Percentiles rank a stretch among this genome's conserved stretches.
Evolutionary conservation across 495 filamentous ascomycete species (phyloP).

Genomic region (Trichocladium antarcticum): DNA sequence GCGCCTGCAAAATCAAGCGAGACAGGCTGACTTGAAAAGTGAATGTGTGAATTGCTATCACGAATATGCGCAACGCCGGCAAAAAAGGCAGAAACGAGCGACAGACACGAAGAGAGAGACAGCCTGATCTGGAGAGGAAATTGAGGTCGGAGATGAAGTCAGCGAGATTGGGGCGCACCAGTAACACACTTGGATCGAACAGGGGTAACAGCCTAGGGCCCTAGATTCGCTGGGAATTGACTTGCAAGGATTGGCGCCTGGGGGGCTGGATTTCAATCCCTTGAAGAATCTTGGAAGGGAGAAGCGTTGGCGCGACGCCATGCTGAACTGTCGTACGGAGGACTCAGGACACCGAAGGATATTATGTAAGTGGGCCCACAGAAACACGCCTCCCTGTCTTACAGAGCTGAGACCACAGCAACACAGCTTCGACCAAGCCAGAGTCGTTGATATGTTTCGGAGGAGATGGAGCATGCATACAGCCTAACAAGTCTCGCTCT

Average conservation of each 20-base stretch:
- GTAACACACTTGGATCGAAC: neutral
- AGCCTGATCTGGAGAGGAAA: slow-evolving; percentile 14
- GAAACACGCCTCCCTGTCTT: too few species aligned
- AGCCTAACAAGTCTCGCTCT: too few species aligned
- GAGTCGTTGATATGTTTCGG: too few species aligned
- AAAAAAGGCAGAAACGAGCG: slow-evolving; percentile 8
- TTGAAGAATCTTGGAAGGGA: neutral
- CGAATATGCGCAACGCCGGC: slow-evolving; percentile 1
- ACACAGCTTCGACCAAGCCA: too few species aligned
- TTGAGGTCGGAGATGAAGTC: slow-evolving; percentile 27
- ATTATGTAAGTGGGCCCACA: too few species aligned
- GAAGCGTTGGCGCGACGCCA: too few species aligned
- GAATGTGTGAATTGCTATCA: slow-evolving; percentile 2
- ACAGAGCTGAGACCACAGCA: too few species aligned
- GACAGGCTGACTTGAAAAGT: neutral
- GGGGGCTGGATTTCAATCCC: neutral
- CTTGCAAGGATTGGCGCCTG: neutral
- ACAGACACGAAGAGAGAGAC: slow-evolving; percentile 5
- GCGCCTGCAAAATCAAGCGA: neutral
- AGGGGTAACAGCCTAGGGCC: neutral
- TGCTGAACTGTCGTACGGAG: too few species aligned
- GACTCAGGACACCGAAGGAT: too few species aligned
- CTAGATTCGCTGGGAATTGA: neutral
- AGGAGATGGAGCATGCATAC: too few species aligned
- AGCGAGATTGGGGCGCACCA: slow-evolving; percentile 16